These are phyloP conservation scores for Filobasidium uniguttulatum DNA, from an alignment of 1,284 basidiomycete species.

Conservation along the genomic window DNA sequence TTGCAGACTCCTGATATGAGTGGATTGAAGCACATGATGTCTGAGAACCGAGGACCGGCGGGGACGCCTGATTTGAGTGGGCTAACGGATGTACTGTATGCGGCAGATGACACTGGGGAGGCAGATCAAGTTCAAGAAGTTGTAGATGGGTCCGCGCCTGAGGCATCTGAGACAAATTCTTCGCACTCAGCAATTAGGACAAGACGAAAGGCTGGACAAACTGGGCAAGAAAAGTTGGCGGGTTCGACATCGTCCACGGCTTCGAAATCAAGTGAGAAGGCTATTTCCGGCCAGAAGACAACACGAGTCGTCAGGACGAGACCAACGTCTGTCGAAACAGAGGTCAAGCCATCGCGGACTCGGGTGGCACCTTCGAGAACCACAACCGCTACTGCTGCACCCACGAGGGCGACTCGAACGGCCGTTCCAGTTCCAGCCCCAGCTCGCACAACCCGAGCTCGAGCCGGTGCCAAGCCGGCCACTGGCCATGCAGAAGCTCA, in stretches of 20 bases:
- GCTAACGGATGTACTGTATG: not conserved
- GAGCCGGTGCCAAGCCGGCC: not conserved
- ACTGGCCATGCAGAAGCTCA: not conserved
- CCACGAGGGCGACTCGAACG: not conserved
- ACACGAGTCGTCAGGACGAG: no score
- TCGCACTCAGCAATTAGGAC: not conserved
- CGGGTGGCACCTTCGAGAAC: not conserved
- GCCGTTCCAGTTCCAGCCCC: no score
- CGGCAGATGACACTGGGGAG: not conserved
- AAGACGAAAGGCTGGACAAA: not conserved
- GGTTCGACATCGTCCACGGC: no score
- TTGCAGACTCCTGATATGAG: slow-evolving; percentile 1
- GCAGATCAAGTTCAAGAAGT: not conserved
- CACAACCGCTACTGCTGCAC: not conserved
- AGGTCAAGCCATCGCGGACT: not conserved
- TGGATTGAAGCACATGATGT: not conserved
- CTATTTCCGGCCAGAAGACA: no score
- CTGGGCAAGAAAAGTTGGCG: not conserved
- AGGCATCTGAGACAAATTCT: not conserved
- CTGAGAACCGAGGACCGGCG: not conserved
- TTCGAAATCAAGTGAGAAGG: no score
- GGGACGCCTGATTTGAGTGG: not conserved
- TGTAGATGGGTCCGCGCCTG: not conserved
- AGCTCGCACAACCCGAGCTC: no score
- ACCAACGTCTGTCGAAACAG: not conserved